These are phyloP conservation scores for Tulasnella sp. DNA, from an alignment of 768 basidiomycete species.

Conservation along the genomic window DNA sequence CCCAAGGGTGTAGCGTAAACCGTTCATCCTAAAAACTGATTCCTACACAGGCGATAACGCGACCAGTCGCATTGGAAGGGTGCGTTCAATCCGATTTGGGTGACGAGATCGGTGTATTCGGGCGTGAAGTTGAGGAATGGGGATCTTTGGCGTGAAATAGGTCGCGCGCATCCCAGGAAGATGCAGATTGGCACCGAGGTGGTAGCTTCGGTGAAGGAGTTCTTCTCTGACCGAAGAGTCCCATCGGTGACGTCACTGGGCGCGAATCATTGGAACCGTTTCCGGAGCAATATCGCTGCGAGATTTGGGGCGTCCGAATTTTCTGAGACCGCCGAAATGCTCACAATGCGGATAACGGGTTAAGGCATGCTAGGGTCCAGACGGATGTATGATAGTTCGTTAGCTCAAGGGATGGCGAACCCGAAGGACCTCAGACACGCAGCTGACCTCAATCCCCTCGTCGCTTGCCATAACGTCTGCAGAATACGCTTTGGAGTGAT, in stretches of 20 bases:
- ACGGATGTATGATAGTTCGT: background rate
- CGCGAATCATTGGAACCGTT: background rate
- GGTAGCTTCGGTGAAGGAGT: too few species aligned
- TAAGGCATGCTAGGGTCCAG: background rate
- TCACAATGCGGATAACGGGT: background rate
- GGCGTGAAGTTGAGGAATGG: too few species aligned
- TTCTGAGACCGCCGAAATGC: background rate
- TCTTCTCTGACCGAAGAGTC: background rate
- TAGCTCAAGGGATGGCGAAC: background rate
- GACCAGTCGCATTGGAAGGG: too few species aligned
- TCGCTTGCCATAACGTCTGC: too few species aligned
- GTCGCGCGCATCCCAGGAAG: too few species aligned
- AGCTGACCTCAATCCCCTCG: background rate
- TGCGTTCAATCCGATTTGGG: too few species aligned
- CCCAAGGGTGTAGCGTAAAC: too few species aligned
- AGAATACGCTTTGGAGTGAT: too few species aligned
- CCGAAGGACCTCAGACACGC: background rate
- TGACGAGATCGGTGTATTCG: background rate
- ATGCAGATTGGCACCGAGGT: too few species aligned
- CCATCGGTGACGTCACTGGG: too few species aligned
- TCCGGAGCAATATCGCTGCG: background rate
- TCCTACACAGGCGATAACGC: too few species aligned
- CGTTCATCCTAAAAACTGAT: too few species aligned
- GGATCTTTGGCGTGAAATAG: background rate
- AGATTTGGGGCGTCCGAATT: background rate